Evolutionary conservation across 352 stramenopile species (phyloP), one percentile per base, ranked within the genome.

Genomic region (Globisporangium ultimum): DNA sequence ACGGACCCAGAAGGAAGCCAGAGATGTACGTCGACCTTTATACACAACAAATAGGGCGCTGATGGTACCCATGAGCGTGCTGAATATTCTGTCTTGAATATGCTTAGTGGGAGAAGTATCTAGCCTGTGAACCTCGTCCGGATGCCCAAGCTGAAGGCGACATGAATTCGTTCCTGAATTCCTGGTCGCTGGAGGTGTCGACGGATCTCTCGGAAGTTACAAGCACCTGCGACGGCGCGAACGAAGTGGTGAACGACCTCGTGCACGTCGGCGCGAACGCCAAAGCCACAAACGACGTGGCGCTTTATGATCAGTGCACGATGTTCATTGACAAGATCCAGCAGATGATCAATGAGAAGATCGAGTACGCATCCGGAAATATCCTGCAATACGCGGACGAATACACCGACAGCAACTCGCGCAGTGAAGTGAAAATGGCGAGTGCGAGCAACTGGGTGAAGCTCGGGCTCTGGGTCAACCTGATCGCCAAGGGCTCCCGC

Each of bases 141-240:
- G 81, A 91, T 38, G 80, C 82, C 3, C 72, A 83, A 42, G 66
- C 86, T 3, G 81, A 93, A 53, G 76, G 76, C 52, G 82, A 93
- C 55, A 86, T 93, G 76, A 91, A 91, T 57, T 87, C 80, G 47
- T 92, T 90, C 60, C 49, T 93, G 15, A 89, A 92, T 62, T 85
- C 80, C 36, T 93, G 79, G 80, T 69, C 82, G 42, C 57, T 89
- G 17, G 82, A 91, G 15, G 72, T 74, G 12, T 68, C 76, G 7
- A 73, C 71, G 0, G 64, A 84, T 20, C 51, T 89, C 3, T 20
- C 74, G 10, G 73, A 84, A 42, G 71, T 89, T 22, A 72, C 78
- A 18, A 49, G 62, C 14, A 67, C 74, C 3, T 91, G 76, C 20
- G 77, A 82, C 17, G 79, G 70, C 18, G 78, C 80, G n/a, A 74